Evolutionary conservation across 192 early-diverging fungal species (phyloP).

Genomic region (Blastocladiella britannica): DNA sequence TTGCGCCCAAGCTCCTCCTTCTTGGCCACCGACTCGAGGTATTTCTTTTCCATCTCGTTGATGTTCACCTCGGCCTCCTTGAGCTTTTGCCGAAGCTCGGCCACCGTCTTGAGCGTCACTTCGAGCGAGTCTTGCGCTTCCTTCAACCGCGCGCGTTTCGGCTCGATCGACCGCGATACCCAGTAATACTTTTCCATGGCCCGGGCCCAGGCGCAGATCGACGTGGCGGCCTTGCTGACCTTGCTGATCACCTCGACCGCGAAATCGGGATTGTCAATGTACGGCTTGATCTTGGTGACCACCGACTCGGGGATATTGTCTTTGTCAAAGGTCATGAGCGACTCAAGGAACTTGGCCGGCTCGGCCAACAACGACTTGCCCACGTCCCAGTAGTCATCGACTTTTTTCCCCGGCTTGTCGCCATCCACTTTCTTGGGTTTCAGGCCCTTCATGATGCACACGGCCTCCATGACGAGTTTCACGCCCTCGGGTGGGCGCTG

Average conservation of each 20-base stretch:
- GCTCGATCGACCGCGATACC: constrained; percentile 85
- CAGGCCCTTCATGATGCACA: constrained; percentile 82
- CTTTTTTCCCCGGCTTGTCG: constrained; percentile 66
- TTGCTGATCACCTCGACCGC: constrained; percentile 91
- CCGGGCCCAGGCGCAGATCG: constrained; percentile 88
- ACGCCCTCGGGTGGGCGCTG: constrained; percentile 87
- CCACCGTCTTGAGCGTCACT: constrained; percentile 46
- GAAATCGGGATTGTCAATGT: constrained; percentile 64
- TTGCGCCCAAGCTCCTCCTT: constrained; percentile 71
- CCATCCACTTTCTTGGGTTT: constrained; percentile 72
- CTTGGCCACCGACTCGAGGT: constrained; percentile 79
- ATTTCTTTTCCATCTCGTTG: constrained; percentile 88
- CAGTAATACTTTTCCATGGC: constrained; percentile 84
- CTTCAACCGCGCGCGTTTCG: constrained; percentile 79
- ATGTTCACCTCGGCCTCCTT: constrained; percentile 72
- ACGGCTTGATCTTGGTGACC: constrained; percentile 65
- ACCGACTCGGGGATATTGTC: constrained; percentile 49
- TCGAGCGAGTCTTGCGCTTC: constrained; percentile 58
- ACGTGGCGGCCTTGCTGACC: constrained; percentile 94
- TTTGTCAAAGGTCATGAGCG: constrained; percentile 90
- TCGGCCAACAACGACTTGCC: background rate
- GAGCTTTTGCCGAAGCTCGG: constrained; percentile 57
- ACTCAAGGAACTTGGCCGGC: constrained; percentile 60
- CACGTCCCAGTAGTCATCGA: constrained; percentile 50
- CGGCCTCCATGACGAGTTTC: constrained; percentile 90